phyloP scores from a whole-genome alignment of 108 stramenopile species.

The Mediolabrus comicus region DNA sequence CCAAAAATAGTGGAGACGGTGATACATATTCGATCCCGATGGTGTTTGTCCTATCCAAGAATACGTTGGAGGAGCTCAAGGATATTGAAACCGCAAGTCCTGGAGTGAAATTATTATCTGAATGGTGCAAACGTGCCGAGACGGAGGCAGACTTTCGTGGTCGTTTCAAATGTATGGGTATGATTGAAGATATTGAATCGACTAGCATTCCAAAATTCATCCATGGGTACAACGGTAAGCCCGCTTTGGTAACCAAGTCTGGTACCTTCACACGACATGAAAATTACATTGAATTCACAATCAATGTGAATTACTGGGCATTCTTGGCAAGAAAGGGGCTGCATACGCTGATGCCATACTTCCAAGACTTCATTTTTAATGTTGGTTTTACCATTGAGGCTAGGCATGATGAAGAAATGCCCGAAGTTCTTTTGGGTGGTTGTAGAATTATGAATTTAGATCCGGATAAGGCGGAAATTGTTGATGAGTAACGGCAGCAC shows the following conservation, averaged over 20 bases:
- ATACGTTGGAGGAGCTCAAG: conserved; percentile 52
- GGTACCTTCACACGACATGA: conserved; percentile 47
- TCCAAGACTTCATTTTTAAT: conserved; percentile 44
- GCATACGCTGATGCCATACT: conserved; percentile 18
- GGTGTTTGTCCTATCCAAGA: conserved; percentile 50
- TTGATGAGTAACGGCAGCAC: background rate
- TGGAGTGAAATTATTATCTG: conserved; percentile 53
- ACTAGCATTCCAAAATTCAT: conserved; percentile 53
- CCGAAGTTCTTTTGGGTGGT: conserved; percentile 42
- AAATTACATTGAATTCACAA: conserved; percentile 54
- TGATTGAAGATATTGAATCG: conserved; percentile 48
- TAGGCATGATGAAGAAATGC: conserved; percentile 41
- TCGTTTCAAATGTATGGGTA: conserved; percentile 59
- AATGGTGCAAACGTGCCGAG: conserved; percentile 59
- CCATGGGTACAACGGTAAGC: conserved; percentile 61
- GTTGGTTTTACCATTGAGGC: conserved; percentile 45
- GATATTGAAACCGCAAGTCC: conserved; percentile 57
- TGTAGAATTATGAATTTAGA: conserved; percentile 47
- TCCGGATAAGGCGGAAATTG: conserved; percentile 30
- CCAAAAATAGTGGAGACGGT: conserved; percentile 29
- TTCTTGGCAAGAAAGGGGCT: conserved; percentile 45
- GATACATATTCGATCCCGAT: conserved; percentile 45
- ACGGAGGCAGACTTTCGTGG: conserved; percentile 52
- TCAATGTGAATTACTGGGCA: conserved; percentile 54
- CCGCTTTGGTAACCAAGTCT: conserved; percentile 58